These are phyloP conservation scores for Yamadazyma sp. DNA, from an alignment of 1,139 yeast species.

Conservation along the genomic window DNA sequence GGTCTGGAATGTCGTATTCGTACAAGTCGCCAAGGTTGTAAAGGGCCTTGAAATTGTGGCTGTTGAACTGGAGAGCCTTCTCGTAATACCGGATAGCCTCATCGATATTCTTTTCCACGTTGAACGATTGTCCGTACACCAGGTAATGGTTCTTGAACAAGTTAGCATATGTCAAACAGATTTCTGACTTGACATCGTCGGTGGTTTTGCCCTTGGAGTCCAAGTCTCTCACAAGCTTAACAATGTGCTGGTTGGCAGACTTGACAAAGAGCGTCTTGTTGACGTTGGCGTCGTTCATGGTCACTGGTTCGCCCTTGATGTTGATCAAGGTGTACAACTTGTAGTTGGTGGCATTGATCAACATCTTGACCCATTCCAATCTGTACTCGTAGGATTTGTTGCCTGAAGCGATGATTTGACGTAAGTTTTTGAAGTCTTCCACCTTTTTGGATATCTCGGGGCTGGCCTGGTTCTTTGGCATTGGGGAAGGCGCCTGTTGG, in stretches of 20 bases:
- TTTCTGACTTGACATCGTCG: conserved; percentile 27
- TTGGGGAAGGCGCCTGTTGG: background rate
- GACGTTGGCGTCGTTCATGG: conserved; percentile 28
- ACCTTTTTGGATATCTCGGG: conserved; percentile 31
- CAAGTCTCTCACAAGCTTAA: conserved; percentile 37
- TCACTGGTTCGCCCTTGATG: conserved; percentile 45
- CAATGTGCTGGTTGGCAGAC: conserved; percentile 41
- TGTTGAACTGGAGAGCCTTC: conserved; percentile 33
- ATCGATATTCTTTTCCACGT: conserved; percentile 30
- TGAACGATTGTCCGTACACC: conserved; percentile 39
- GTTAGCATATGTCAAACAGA: conserved; percentile 41
- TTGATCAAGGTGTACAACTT: conserved; percentile 43
- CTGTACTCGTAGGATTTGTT: conserved; percentile 45
- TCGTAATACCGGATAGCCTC: conserved; percentile 35
- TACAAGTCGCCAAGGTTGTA: conserved; percentile 44
- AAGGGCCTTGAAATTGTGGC: conserved; percentile 34
- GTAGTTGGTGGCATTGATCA: conserved; percentile 41
- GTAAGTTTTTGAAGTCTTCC: conserved; percentile 35
- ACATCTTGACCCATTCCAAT: conserved; percentile 47
- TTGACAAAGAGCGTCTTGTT: conserved; percentile 41
- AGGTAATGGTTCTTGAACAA: conserved; percentile 39
- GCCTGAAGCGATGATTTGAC: conserved; percentile 42
- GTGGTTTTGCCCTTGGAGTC: conserved; percentile 22
- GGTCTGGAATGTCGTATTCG: conserved; percentile 33
- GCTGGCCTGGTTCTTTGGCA: conserved; percentile 8